These are phyloP conservation scores for Xylaria castorea DNA, from an alignment of 495 filamentous ascomycete species.

Conservation along the genomic window DNA sequence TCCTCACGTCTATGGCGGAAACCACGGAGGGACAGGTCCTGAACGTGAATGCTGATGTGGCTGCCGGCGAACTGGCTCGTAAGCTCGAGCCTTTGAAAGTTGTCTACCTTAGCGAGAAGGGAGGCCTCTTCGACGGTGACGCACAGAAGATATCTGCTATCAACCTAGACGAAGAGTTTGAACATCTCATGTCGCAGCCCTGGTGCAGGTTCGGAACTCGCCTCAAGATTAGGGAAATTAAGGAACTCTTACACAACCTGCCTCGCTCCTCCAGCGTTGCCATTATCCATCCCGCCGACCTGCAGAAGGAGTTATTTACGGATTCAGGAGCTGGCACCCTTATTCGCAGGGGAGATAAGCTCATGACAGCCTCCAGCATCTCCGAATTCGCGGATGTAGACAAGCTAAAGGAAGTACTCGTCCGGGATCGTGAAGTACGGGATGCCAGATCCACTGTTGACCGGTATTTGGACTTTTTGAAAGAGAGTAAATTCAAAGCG, in stretches of 20 bases:
- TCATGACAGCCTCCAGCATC: conserved; percentile 74
- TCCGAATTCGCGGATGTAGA: conserved; percentile 80
- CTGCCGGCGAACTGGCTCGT: conserved; percentile 89
- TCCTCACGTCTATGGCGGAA: conserved; percentile 97
- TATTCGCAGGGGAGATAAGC: conserved; percentile 91
- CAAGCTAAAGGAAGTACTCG: conserved; percentile 79
- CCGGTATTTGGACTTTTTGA: conserved; percentile 79
- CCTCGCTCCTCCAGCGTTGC: conserved; percentile 94
- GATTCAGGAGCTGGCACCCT: conserved; percentile 95
- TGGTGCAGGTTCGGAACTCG: conserved; percentile 97
- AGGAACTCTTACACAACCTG: conserved; percentile 84
- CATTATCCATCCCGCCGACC: conserved; percentile 92
- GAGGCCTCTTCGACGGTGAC: conserved; percentile 92
- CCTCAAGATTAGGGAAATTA: conserved; percentile 98
- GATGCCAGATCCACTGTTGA: conserved; percentile 86
- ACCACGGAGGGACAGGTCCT: conserved; percentile 90
- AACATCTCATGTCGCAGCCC: conserved; percentile 89
- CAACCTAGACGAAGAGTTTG: conserved; percentile 97
- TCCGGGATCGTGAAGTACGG: conserved; percentile 84
- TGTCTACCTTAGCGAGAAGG: conserved; percentile 97
- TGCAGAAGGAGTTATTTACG: conserved; percentile 97
- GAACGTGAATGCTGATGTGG: conserved; percentile 98
- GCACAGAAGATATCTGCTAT: conserved; percentile 97
- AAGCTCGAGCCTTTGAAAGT: conserved; percentile 95
- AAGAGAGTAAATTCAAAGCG: conserved; percentile 82